These are phyloP conservation scores for Bimuria novae-zelandiae DNA, from an alignment of 2,329 filamentous ascomycete genomes.

Conservation along the genomic window DNA sequence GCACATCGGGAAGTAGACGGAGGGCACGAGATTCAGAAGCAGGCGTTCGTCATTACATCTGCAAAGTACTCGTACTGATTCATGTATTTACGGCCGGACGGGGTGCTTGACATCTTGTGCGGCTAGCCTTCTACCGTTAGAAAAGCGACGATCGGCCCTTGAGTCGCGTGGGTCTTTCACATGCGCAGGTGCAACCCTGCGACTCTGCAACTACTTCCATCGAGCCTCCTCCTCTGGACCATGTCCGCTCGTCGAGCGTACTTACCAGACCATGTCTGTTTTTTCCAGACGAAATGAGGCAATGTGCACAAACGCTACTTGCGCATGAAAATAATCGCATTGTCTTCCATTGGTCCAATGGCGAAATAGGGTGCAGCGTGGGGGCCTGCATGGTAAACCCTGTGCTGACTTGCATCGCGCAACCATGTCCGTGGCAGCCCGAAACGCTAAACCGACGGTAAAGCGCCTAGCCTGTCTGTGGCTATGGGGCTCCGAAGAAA, in stretches of 20 bases:
- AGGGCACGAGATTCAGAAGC: no score
- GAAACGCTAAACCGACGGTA: conserved; percentile 12
- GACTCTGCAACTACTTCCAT: no score
- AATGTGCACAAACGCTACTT: neutral
- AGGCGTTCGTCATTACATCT: no score
- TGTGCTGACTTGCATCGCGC: conserved; percentile 12
- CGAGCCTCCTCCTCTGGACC: neutral
- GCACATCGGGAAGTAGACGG: neutral
- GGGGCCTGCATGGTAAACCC: neutral
- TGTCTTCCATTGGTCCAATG: neutral
- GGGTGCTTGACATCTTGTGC: conserved; percentile 3
- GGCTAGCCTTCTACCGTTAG: conserved; percentile 5
- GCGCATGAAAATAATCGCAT: neutral
- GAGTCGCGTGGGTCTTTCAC: conserved; percentile 11
- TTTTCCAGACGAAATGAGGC: neutral
- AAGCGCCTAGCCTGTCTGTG: conserved; percentile 11
- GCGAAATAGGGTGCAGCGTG: conserved; percentile 6
- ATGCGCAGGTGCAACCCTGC: neutral
- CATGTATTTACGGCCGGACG: neutral
- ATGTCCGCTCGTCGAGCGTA: neutral
- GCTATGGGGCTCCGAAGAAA: no score
- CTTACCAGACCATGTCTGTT: neutral
- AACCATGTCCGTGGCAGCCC: conserved; percentile 1
- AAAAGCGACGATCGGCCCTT: neutral
- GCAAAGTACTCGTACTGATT: neutral